Percentiles rank a stretch among this genome's conserved stretches.
Conservation (phyloP, 495 filamentous ascomycete species). For the Tricharina praecox region DNA sequence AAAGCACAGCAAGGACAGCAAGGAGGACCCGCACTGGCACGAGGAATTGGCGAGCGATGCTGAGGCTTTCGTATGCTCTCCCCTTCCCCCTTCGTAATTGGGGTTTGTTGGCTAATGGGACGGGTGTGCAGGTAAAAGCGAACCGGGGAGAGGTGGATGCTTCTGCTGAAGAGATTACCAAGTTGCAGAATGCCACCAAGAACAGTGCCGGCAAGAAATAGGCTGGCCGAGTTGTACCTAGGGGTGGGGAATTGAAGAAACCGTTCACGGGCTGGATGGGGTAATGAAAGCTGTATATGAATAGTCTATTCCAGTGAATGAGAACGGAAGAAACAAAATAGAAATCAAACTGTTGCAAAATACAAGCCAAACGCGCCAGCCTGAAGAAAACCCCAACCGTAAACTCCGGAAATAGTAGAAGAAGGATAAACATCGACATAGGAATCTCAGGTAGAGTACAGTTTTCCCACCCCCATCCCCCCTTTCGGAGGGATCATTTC, state of each 20-base stretch:
- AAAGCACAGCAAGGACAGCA: constrained; percentile 20
- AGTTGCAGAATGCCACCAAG: constrained; percentile 39
- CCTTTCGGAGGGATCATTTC: too few species aligned
- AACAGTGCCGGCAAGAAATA: too few species aligned
- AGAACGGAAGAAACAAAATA: not conserved
- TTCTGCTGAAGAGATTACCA: constrained; percentile 31
- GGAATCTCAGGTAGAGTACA: too few species aligned
- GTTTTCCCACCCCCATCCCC: too few species aligned
- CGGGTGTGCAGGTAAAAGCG: constrained; percentile 48
- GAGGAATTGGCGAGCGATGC: constrained; percentile 24
- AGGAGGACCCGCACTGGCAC: constrained; percentile 21
- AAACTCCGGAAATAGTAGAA: too few species aligned
- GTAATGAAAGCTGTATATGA: not conserved
- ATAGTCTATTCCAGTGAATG: not conserved
- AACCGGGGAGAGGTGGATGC: constrained; percentile 39
- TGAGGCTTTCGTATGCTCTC: constrained; percentile 22
- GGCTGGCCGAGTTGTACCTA: too few species aligned
- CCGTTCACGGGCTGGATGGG: not conserved
- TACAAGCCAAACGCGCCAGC: too few species aligned
- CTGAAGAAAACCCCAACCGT: too few species aligned
- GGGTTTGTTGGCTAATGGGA: too few species aligned
- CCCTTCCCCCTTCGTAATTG: too few species aligned
- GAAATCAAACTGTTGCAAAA: not conserved
- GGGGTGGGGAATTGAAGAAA: constrained; percentile 1
- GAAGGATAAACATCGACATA: too few species aligned